phyloP scores from a whole-genome alignment of 129 eudicot species.

The Flaveria trinervia region DNA sequence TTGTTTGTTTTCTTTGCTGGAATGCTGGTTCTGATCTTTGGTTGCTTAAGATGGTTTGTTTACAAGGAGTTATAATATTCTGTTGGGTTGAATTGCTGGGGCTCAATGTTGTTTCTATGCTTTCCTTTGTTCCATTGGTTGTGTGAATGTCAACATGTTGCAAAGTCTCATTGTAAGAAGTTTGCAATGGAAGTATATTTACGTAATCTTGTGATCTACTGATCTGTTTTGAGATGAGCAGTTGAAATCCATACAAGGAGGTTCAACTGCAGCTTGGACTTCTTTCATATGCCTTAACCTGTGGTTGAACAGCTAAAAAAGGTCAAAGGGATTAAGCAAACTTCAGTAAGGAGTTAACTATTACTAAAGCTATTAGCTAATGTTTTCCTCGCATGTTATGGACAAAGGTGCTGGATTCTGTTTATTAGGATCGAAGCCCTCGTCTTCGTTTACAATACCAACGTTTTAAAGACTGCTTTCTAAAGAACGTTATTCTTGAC shows the following conservation, averaged over 20 bases:
- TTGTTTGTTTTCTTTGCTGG: constrained; percentile 42
- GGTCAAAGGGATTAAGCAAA: constrained; percentile 23
- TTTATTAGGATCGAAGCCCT: neutral
- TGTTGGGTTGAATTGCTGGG: constrained; percentile 41
- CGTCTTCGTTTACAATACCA: neutral
- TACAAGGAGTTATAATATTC: constrained; percentile 41
- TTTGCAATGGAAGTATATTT: constrained; percentile 16
- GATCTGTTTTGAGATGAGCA: neutral
- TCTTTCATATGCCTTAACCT: neutral
- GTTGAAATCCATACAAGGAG: constrained; percentile 18
- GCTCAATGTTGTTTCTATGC: constrained; percentile 37
- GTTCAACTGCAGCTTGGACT: constrained; percentile 17
- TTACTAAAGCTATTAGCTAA: constrained; percentile 4
- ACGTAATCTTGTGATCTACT: constrained; percentile 19
- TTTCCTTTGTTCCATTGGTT: constrained; percentile 44
- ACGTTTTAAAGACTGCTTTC: constrained; percentile 1
- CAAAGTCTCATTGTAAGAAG: constrained; percentile 27
- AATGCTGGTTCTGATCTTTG: constrained; percentile 50
- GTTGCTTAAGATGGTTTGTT: constrained; percentile 38
- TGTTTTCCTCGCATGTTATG: neutral
- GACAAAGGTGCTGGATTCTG: constrained; percentile 1
- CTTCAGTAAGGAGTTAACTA: constrained; percentile 15
- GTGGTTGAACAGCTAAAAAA: constrained; percentile 15
- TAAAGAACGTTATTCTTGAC: neutral
- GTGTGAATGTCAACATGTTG: constrained; percentile 29